Conservation (phyloP, 257 asterid species). For the Vinca minor region DNA sequence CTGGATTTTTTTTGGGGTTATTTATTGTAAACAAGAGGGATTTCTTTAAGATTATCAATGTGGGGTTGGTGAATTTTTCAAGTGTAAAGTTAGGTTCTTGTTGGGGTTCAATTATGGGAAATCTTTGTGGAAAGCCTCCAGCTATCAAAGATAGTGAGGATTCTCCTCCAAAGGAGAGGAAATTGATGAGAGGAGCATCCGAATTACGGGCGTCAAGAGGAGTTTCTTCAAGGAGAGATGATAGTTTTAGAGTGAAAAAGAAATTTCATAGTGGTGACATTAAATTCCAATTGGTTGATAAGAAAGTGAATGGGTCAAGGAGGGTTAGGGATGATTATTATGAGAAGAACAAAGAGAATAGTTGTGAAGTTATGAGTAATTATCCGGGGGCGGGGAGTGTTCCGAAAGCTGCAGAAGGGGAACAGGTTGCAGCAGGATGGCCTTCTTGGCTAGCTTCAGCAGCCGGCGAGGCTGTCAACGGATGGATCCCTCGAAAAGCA, state of each 20-base stretch:
- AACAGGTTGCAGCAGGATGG: conserved; percentile 92
- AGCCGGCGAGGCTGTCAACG: conserved; percentile 83
- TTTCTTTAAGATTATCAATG: conserved; percentile 12
- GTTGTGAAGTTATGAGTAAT: conserved; percentile 7
- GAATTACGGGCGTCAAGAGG: conserved; percentile 41
- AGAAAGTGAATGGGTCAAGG: background rate
- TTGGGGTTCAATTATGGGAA: conserved; percentile 54
- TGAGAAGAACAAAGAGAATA: conserved; percentile 39
- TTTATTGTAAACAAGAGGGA: conserved; percentile 17
- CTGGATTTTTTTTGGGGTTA: conserved; percentile 4
- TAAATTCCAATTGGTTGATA: conserved; percentile 28
- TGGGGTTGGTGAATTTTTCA: conserved; percentile 24
- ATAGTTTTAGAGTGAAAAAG: conserved; percentile 5
- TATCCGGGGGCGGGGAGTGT: conserved; percentile 32
- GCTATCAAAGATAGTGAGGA: conserved; percentile 49
- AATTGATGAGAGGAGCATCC: conserved; percentile 40
- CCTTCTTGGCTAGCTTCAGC: conserved; percentile 86
- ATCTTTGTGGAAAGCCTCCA: conserved; percentile 71
- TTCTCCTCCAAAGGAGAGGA: conserved; percentile 56
- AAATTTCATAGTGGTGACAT: conserved; percentile 29
- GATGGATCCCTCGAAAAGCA: conserved; percentile 83
- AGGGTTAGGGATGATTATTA: conserved; percentile 38
- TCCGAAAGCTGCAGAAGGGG: conserved; percentile 69
- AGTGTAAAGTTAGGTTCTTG: conserved; percentile 18
- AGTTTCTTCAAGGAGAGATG: conserved; percentile 28